Evolutionary conservation across 139 green algal genomes (phyloP).

Genomic region (Edaphochlamys debaryana): DNA sequence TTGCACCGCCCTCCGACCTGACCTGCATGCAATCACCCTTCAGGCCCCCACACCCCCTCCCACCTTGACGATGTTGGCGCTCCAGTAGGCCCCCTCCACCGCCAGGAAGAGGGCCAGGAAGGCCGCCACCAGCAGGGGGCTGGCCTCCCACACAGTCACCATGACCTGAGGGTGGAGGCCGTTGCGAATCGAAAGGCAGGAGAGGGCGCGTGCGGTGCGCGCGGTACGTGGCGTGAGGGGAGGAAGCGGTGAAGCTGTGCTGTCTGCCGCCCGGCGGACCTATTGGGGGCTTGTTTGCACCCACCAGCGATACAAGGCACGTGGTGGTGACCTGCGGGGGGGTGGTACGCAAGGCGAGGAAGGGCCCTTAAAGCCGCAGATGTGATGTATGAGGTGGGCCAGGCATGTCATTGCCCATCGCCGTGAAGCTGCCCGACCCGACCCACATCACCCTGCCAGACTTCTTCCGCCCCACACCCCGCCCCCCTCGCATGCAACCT

Average conservation of each 20-base stretch:
- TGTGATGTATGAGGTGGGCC: too few species aligned
- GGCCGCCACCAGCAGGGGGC: not conserved
- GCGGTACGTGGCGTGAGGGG: not conserved
- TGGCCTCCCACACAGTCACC: slow-evolving; percentile 38
- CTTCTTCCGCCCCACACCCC: too few species aligned
- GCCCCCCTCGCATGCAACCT: too few species aligned
- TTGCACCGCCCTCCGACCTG: too few species aligned
- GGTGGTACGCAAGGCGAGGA: too few species aligned
- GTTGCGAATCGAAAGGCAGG: too few species aligned
- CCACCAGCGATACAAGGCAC: slow-evolving; percentile 9
- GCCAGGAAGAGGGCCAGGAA: slow-evolving; percentile 20
- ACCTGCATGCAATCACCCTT: not conserved
- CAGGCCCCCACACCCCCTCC: not conserved
- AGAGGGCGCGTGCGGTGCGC: not conserved
- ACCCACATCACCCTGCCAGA: too few species aligned
- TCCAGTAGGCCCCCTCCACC: slow-evolving; percentile 35
- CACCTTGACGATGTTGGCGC: slow-evolving; percentile 49
- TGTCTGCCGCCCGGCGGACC: too few species aligned
- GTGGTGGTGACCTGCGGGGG: slow-evolving; percentile 51
- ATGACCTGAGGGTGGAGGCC: slow-evolving; percentile 33
- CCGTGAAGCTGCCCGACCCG: too few species aligned
- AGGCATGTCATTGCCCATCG: too few species aligned
- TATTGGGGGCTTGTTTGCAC: too few species aligned
- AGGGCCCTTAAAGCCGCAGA: too few species aligned
- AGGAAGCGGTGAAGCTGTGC: not conserved